Percentiles rank a stretch among this genome's conserved stretches.
phyloP scores from a whole-genome alignment of 768 basidiomycete species.

The Tylopilus intermedius region DNA sequence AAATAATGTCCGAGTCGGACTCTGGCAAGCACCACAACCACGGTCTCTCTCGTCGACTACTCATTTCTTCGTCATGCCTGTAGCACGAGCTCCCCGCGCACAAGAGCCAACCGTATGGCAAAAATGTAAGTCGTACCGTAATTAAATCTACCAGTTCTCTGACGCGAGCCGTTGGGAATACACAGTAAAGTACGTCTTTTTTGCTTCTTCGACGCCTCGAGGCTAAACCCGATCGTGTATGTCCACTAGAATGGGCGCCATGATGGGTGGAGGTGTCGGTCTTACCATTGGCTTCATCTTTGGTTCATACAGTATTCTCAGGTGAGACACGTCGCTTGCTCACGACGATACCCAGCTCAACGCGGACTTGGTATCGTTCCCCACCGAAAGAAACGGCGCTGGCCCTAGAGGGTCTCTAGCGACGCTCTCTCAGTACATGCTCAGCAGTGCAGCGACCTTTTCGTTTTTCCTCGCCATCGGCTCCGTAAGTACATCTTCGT shows the following conservation, averaged over 20 bases:
- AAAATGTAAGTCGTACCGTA: conserved; percentile 50
- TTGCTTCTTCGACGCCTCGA: neutral
- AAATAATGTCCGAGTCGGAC: conserved; percentile 3
- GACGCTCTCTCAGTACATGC: conserved; percentile 97
- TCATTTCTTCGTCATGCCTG: conserved; percentile 13
- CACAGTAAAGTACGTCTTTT: conserved; percentile 54
- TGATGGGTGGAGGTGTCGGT: conserved; percentile 92
- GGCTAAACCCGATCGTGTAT: conserved; percentile 5
- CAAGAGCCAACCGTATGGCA: conserved; percentile 68
- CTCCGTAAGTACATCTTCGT: conserved; percentile 50
- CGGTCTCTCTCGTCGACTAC: neutral
- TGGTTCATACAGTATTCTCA: conserved; percentile 85
- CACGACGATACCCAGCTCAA: conserved; percentile 5
- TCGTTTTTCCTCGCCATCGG: conserved; percentile 95
- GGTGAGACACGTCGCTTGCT: conserved; percentile 44
- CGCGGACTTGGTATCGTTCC: neutral
- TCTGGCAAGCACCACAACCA: neutral
- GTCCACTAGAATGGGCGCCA: conserved; percentile 75
- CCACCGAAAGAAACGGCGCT: conserved; percentile 69
- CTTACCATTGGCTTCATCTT: conserved; percentile 97
- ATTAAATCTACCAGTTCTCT: conserved; percentile 1
- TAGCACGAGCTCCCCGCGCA: conserved; percentile 32
- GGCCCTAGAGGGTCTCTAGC: conserved; percentile 87
- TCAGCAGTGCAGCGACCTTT: conserved; percentile 95
- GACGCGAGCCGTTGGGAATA: conserved; percentile 4